These are phyloP conservation scores for Trypethelium eluteriae DNA, from an alignment of 495 filamentous ascomycete species.

Conservation along the genomic window DNA sequence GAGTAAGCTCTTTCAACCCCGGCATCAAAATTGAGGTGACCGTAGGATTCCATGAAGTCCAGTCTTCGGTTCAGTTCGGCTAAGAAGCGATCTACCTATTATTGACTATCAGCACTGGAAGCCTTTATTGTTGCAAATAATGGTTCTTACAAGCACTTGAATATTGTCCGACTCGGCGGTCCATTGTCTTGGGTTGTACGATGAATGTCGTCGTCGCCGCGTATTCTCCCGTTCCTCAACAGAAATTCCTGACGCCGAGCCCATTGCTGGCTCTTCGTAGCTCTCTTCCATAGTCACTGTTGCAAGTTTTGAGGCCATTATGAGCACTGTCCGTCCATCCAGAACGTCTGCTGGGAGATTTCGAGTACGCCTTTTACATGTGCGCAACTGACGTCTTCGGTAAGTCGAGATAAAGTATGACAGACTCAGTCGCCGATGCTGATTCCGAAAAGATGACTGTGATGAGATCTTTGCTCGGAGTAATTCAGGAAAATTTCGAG, in stretches of 20 bases:
- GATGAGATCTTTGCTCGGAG: too few relatives aligned
- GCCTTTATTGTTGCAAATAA: not conserved
- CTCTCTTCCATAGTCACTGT: slow-evolving; percentile 18
- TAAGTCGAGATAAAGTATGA: not conserved
- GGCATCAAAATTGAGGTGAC: slow-evolving; percentile 72
- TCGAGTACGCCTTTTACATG: not conserved
- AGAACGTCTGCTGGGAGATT: not conserved
- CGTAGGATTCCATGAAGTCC: slow-evolving; percentile 82
- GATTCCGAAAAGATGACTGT: too few relatives aligned
- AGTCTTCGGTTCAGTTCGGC: slow-evolving; percentile 77
- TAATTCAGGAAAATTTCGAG: not conserved
- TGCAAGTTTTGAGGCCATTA: slow-evolving; percentile 6
- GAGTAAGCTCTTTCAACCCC: slow-evolving; percentile 73
- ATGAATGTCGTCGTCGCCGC: slow-evolving; percentile 29
- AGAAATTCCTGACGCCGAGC: slow-evolving; percentile 18
- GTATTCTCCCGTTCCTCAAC: slow-evolving; percentile 19
- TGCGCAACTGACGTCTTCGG: not conserved
- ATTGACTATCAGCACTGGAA: not conserved
- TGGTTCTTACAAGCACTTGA: slow-evolving; percentile 25
- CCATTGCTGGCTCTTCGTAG: slow-evolving; percentile 25
- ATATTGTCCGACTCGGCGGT: slow-evolving; percentile 28
- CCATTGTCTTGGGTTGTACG: slow-evolving; percentile 29
- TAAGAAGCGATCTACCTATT: slow-evolving; percentile 79
- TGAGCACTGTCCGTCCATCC: too few relatives aligned
- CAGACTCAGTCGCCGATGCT: not conserved